Evolutionary conservation across 2,329 filamentous ascomycete genomes (phyloP).

Genomic region (Diaporthe sp.): DNA sequence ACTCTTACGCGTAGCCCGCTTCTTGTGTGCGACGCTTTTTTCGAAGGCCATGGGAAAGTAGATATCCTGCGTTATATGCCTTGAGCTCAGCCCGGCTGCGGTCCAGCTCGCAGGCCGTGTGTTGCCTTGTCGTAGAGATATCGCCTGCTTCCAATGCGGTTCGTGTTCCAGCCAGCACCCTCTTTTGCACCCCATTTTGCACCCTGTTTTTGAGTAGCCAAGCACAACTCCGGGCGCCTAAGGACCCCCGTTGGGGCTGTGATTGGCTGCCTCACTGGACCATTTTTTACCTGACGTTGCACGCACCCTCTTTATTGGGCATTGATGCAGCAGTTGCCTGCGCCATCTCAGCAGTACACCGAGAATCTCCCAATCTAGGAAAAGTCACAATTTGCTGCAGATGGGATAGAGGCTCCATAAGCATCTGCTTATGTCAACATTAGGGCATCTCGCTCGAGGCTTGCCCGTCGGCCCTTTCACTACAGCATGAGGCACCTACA

Average conservation of each 20-base stretch:
- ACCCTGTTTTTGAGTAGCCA: not conserved
- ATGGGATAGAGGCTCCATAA: too few relatives aligned
- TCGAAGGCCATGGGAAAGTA: not conserved
- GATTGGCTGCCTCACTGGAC: too few relatives aligned
- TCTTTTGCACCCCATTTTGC: not conserved
- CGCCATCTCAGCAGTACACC: too few relatives aligned
- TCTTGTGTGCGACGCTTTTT: not conserved
- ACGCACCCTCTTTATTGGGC: too few relatives aligned
- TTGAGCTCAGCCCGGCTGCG: not conserved
- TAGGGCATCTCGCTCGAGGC: too few relatives aligned
- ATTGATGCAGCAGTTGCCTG: too few relatives aligned
- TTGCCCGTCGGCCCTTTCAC: too few relatives aligned
- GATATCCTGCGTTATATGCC: not conserved
- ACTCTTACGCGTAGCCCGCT: not conserved
- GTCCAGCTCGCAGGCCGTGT: not conserved
- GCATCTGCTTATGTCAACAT: too few relatives aligned
- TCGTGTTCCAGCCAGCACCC: not conserved
- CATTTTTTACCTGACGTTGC: fast-evolving
- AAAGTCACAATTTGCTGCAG: too few relatives aligned
- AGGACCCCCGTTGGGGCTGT: too few relatives aligned
- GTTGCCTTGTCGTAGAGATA: not conserved
- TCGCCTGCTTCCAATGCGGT: not conserved
- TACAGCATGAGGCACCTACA: too few relatives aligned
- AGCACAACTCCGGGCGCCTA: not conserved
- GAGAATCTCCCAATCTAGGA: too few relatives aligned